A percentile compares a stretch with the other conserved stretches of the same genome.
These are phyloP conservation scores for Xylaria cubensis DNA, from an alignment of 495 filamentous ascomycete species.

Conservation along the genomic window DNA sequence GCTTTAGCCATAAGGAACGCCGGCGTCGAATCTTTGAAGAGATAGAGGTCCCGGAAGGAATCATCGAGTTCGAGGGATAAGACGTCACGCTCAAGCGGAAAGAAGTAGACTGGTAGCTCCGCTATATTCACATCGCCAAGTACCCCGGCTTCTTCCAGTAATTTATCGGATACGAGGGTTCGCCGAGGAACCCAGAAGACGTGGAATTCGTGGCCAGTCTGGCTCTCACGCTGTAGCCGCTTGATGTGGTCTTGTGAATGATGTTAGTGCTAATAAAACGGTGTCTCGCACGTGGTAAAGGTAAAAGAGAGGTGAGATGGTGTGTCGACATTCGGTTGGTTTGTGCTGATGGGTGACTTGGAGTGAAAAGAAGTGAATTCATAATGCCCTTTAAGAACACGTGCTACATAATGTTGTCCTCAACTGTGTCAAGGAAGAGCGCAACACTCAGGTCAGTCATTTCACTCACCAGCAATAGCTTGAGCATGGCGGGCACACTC, in stretches of 20 bases:
- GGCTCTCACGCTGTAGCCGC: constrained; percentile 80
- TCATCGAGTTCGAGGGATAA: constrained; percentile 89
- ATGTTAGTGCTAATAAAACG: constrained; percentile 44
- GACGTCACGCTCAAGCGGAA: constrained; percentile 89
- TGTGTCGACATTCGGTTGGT: constrained; percentile 19
- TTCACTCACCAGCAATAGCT: constrained; percentile 83
- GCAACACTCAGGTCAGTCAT: constrained; percentile 20
- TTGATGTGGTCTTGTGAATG: constrained; percentile 79
- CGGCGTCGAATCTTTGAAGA: constrained; percentile 89
- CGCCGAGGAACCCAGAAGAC: constrained; percentile 93
- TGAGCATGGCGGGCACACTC: constrained; percentile 84
- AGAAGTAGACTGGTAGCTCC: constrained; percentile 86
- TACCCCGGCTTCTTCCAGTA: constrained; percentile 92
- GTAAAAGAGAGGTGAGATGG: constrained; percentile 27
- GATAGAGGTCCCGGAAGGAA: constrained; percentile 84
- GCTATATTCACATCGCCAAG: constrained; percentile 89
- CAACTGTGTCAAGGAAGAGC: constrained; percentile 3
- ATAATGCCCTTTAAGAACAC: constrained; percentile 38
- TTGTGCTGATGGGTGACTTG: constrained; percentile 29
- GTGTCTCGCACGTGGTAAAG: constrained; percentile 14
- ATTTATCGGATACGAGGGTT: constrained; percentile 87
- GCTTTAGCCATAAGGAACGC: constrained; percentile 87
- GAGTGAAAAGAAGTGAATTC: constrained; percentile 29
- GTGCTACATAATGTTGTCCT: constrained; percentile 30
- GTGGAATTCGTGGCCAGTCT: constrained; percentile 90